These are phyloP conservation scores for Liquidambar formosana DNA, from an alignment of 164 flowering plant genomes.

Conservation along the genomic window DNA sequence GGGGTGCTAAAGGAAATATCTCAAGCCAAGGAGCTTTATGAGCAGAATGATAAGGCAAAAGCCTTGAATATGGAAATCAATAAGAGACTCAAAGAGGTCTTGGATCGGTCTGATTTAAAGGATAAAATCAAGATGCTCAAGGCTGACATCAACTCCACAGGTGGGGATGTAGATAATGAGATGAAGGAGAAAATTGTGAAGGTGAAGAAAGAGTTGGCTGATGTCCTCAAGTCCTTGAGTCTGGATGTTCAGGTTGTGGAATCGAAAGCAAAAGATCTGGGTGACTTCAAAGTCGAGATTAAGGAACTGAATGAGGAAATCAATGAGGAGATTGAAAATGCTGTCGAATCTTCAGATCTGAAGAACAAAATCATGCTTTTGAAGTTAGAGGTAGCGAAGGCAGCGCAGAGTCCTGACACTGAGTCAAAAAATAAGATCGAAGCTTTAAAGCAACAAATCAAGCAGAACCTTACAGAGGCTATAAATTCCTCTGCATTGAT, in stretches of 20 bases:
- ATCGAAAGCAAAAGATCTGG: conserved; percentile 24
- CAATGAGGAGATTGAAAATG: conserved; percentile 40
- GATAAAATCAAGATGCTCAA: conserved; percentile 48
- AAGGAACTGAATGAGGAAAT: conserved; percentile 51
- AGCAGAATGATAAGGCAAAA: conserved; percentile 31
- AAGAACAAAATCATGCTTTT: conserved; percentile 58
- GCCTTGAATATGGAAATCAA: conserved; percentile 50
- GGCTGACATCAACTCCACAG: conserved; percentile 38
- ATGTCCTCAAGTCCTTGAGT: conserved; percentile 45
- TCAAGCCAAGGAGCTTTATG: conserved; percentile 41
- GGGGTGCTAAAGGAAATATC: conserved; percentile 65
- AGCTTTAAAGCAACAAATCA: conserved; percentile 53
- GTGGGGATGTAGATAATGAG: conserved; percentile 37
- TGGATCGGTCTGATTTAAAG: conserved; percentile 46
- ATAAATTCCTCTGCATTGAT: conserved; percentile 40
- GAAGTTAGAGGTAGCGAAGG: conserved; percentile 50
- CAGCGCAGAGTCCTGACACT: conserved; percentile 49
- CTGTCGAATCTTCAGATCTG: conserved; percentile 45
- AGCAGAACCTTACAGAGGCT: conserved; percentile 50
- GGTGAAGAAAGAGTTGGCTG: conserved; percentile 48
- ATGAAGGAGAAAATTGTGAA: conserved; percentile 49
- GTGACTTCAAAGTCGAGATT: conserved; percentile 33
- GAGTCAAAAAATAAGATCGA: conserved; percentile 54
- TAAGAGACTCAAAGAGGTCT: conserved; percentile 44
- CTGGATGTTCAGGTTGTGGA: conserved; percentile 38